Base-by-base conservation (phyloP, 257 asterid species). In the Linaria vulgaris region DNA sequence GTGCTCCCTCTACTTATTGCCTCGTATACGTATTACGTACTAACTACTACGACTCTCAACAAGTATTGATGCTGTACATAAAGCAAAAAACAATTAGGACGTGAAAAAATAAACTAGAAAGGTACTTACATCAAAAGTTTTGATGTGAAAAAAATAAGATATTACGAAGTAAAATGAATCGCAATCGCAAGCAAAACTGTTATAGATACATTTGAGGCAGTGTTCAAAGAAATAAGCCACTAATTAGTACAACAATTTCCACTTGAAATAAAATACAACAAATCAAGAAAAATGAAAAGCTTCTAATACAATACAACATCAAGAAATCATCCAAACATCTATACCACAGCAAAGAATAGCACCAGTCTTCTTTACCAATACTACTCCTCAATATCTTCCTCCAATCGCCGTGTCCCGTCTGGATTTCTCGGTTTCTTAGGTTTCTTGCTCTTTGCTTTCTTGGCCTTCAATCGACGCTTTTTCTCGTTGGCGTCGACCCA, bases 401-500 rank as follows among this genome's bases (percentile, higher is more conserved):
- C 67, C 13, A 63, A 43, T 62, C 69, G 75, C 16, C 80, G 85
- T 13, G 75, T 69, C 2, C 76, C 77, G 38, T 82, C 97, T 38
- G 83, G 75, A 82, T 83, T 82, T 56, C 81, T 76, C 2, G 82
- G 95, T 74, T 82, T 85, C 70, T 74, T 88, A 44, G 84, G 88
- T 73, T 90, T 94, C 90, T 69, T 90, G 83, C 24, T 77, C 90
- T 86, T 90, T 19, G 95, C 96, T 79, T 78, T 90, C 85, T 88
- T 94, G 56, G 96, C 92, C 74, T 88, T 94, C 92, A 84, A 67
- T 48, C 97, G 77, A 3, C 95, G 95, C 63, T 86, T 94, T 76
- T 90, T 94, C 95, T 94, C 97, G 16, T 78, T 88, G 13, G 95
- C 90, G 72, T 94, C 99, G 37, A 94, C 90, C 99, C 99, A 94